phyloP scores from a whole-genome alignment of 208 protist species.

The Wallacemonas sp. region DNA sequence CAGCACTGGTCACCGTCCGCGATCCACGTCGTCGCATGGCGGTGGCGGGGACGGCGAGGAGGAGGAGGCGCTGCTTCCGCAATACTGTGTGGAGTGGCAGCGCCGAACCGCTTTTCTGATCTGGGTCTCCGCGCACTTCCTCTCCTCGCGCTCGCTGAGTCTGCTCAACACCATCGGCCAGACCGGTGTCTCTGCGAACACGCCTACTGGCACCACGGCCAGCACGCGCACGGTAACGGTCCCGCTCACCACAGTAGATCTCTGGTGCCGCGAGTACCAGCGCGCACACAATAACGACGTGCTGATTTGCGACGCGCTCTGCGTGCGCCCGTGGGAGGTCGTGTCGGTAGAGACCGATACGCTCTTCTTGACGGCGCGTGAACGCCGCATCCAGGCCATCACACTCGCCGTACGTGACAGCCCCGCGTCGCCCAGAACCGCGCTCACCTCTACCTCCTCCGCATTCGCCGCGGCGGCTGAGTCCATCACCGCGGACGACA shows the following conservation, averaged over 20 bases:
- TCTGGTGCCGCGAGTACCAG: background rate
- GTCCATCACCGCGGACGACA: background rate
- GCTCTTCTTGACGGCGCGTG: slow-evolving; percentile 21
- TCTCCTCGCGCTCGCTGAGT: background rate
- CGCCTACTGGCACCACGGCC: background rate
- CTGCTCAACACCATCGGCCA: background rate
- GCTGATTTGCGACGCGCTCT: slow-evolving; percentile 14
- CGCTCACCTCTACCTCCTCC: slow-evolving; percentile 1
- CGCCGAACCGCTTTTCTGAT: slow-evolving; percentile 1
- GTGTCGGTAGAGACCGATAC: slow-evolving; percentile 17
- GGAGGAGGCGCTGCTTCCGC: background rate
- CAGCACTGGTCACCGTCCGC: too few species aligned
- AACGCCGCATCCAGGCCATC: slow-evolving; percentile 32
- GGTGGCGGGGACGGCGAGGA: background rate
- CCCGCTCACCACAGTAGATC: background rate
- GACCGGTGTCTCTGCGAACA: background rate
- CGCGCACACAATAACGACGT: background rate
- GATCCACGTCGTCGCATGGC: too few species aligned
- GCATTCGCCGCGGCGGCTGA: background rate
- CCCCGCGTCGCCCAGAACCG: background rate
- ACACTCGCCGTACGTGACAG: slow-evolving; percentile 5
- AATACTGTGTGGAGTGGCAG: background rate
- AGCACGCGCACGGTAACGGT: background rate
- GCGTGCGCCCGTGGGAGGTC: slow-evolving; percentile 21
- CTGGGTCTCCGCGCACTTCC: slow-evolving; percentile 6